Conservation (phyloP, 225 moss, liverwort and hornwort species). For the Climacium dendroides region DNA sequence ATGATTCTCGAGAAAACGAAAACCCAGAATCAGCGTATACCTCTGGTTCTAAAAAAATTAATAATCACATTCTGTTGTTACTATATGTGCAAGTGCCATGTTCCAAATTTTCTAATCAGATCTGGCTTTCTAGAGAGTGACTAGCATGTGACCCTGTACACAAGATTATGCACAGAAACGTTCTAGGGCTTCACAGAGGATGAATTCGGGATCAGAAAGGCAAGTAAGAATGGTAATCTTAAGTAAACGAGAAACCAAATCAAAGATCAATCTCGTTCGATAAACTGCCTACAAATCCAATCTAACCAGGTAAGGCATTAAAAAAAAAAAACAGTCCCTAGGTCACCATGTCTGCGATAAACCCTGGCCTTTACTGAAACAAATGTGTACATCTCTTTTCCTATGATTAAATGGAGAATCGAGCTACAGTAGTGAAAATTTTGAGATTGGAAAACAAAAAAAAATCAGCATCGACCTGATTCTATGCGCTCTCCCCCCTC, state of each 20-base stretch:
- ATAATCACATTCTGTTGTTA: too few relatives aligned
- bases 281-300: not conserved
- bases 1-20: too few relatives aligned
- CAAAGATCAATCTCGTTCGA: not conserved
- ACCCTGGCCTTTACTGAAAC: conserved; percentile 9
- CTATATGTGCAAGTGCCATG: too few relatives aligned
- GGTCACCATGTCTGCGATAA: not conserved
- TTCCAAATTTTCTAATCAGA: not conserved
- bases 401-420: not conserved
- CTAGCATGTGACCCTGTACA: not conserved
- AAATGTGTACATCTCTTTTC: conserved; percentile 12
- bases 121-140: not conserved
- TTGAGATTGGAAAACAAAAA: not conserved
- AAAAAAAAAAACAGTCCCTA: not conserved
- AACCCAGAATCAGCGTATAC: too few relatives aligned
- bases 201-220: not conserved
- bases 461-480: not conserved
- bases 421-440: not conserved
- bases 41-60: too few relatives aligned
- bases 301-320: not conserved
- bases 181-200: not conserved
- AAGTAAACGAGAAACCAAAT: not conserved
- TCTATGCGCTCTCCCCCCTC: conserved; percentile 25
- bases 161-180: not conserved
- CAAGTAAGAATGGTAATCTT: not conserved